Conservation (phyloP, 768 basidiomycete species). For the Lactarius deliciosus region DNA sequence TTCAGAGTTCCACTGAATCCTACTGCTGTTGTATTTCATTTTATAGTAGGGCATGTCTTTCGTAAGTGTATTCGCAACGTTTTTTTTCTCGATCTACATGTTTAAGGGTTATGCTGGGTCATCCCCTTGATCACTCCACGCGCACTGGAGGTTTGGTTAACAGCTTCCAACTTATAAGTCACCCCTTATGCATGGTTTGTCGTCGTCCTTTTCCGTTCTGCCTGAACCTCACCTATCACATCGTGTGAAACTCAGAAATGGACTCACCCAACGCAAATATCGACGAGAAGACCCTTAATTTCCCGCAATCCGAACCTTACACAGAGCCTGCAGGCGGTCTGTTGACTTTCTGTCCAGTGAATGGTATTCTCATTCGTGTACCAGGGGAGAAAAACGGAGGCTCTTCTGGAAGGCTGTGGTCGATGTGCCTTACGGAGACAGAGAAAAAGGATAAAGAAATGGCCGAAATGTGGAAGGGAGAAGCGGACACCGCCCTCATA, state of each 20-base stretch:
- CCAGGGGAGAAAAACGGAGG: neutral
- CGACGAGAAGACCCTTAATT: neutral
- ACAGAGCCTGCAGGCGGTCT: neutral
- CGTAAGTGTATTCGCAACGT: no score
- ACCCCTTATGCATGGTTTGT: neutral
- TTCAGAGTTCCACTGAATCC: no score
- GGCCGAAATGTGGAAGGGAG: conserved; percentile 9
- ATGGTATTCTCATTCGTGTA: neutral
- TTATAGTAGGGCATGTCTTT: no score
- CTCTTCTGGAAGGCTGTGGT: conserved; percentile 2
- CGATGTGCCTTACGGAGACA: conserved; percentile 11
- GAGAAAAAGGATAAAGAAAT: conserved; percentile 10
- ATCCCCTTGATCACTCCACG: no score
- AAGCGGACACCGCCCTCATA: conserved; percentile 10
- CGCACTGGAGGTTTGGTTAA: neutral
- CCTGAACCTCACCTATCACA: neutral
- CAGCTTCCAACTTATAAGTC: neutral
- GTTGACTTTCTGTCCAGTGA: neutral
- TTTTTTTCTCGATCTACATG: no score
- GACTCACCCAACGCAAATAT: neutral
- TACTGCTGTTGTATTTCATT: no score
- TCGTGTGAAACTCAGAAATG: neutral
- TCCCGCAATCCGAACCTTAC: neutral
- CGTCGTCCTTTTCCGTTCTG: neutral
- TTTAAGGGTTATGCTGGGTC: no score